Percentiles rank a stretch among this genome's conserved stretches.
Conservation (phyloP, 2,329 filamentous ascomycete genomes). For the Coniella lustricola region DNA sequence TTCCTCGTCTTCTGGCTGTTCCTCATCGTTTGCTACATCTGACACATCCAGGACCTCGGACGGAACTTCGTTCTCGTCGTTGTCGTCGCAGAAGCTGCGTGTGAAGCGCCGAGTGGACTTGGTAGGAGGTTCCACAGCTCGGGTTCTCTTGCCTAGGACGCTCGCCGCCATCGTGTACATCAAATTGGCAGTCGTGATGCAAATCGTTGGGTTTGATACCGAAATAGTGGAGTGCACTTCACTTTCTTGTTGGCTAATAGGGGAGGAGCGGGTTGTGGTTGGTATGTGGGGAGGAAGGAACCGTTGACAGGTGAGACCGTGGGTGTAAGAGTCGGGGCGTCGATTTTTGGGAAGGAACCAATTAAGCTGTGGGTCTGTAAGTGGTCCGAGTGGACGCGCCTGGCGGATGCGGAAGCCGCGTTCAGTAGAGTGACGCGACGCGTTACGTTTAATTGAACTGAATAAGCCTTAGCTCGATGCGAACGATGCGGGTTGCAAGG, state of each 20-base stretch:
- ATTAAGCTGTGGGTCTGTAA: too few species aligned
- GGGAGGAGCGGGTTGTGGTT: conserved; percentile 1
- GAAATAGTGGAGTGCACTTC: background rate
- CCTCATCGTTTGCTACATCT: conserved; percentile 19
- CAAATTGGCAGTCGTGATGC: conserved; percentile 12
- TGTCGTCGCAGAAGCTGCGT: conserved; percentile 35
- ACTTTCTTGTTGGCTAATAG: background rate
- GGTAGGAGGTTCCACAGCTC: conserved; percentile 25
- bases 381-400: background rate
- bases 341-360: background rate
- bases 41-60: conserved; percentile 36
- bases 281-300: background rate
- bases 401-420: background rate
- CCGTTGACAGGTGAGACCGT: background rate
- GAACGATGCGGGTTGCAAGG: too few species aligned
- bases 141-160: conserved; percentile 27
- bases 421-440: background rate
- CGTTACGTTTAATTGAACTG: conserved; percentile 1
- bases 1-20: conserved; percentile 31
- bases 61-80: conserved; percentile 63
- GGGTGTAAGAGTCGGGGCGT: background rate
- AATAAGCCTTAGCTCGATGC: too few species aligned
- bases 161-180: conserved; percentile 20
- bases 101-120: conserved; percentile 42
- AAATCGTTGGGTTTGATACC: conserved; percentile 12